Evolutionary conservation across 495 filamentous ascomycete genomes (phyloP).

Genomic region (Aspergillus asperescens): DNA sequence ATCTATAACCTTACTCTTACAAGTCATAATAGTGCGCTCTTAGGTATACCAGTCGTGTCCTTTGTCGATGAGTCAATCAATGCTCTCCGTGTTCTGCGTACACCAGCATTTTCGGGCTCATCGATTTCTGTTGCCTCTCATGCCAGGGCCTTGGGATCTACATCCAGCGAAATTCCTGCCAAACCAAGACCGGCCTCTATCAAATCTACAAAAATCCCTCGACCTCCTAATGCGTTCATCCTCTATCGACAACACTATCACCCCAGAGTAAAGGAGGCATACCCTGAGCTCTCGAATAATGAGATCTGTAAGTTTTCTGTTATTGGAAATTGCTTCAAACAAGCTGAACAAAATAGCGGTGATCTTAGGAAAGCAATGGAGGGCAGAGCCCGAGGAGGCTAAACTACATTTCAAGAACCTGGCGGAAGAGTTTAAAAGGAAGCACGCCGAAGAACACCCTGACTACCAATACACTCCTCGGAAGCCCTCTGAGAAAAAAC

Average conservation of each 20-base stretch:
- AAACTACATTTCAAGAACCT: conserved; percentile 29
- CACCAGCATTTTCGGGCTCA: conserved; percentile 21
- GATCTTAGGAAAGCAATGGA: conserved; percentile 43
- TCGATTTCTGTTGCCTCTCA: conserved; percentile 22
- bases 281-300: conserved; percentile 39
- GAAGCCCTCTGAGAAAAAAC: conserved; percentile 44
- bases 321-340: not conserved
- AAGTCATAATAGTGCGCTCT: conserved; percentile 16
- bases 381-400: conserved; percentile 28
- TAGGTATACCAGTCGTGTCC: conserved; percentile 23
- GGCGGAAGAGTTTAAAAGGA: conserved; percentile 35
- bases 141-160: not conserved
- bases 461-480: conserved; percentile 48
- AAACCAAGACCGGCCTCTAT: conserved; percentile 6
- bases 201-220: conserved; percentile 31
- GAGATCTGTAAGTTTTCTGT: conserved; percentile 41
- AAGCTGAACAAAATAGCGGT: conserved; percentile 33
- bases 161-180: not conserved
- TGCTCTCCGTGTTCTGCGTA: conserved; percentile 26
- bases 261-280: conserved; percentile 25
- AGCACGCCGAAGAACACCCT: conserved; percentile 40
- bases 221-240: conserved; percentile 44
- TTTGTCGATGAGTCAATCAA: conserved; percentile 27
- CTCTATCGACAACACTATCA: conserved; percentile 42
- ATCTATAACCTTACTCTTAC: conserved; percentile 6